A percentile compares a stretch with the other conserved stretches of the same genome.
Evolutionary conservation across 345 rosid genomes (phyloP).

Genomic region (Hypericum androsaemum): DNA sequence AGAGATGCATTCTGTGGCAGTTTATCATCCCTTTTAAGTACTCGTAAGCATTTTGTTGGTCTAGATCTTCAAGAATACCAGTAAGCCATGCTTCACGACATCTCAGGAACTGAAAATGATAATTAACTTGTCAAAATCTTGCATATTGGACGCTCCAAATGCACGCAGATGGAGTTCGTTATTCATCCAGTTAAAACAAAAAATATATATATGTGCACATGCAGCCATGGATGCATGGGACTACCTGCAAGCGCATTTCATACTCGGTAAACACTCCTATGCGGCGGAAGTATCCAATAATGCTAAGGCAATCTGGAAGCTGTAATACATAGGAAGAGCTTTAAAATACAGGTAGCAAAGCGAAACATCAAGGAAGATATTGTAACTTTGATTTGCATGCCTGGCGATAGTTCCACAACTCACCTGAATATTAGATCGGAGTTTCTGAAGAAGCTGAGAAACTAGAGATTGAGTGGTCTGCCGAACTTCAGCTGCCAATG

Average conservation of each 20-base stretch:
- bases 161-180: too few species aligned
- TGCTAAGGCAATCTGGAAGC: constrained; percentile 93
- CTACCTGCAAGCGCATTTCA: constrained; percentile 93
- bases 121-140: constrained; percentile 15
- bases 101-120: constrained; percentile 72
- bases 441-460: constrained; percentile 82
- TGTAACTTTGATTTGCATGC: background rate
- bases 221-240: background rate
- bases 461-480: constrained; percentile 94
- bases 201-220: background rate
- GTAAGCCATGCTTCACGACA: constrained; percentile 98
- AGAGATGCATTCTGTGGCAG: constrained; percentile 80
- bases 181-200: background rate
- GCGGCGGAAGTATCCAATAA: constrained; percentile 89
- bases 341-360: constrained; percentile 10
- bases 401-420: constrained; percentile 9
- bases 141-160: background rate
- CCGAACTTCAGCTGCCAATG: constrained; percentile 79
- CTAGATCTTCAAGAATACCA: constrained; percentile 90
- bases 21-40: constrained; percentile 81
- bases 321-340: constrained; percentile 24
- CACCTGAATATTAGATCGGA: constrained; percentile 92
- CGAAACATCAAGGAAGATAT: constrained; percentile 1
- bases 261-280: constrained; percentile 88
- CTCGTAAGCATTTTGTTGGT: constrained; percentile 81